Conservation (phyloP, 768 basidiomycete genomes). For the Mycena amicta region DNA sequence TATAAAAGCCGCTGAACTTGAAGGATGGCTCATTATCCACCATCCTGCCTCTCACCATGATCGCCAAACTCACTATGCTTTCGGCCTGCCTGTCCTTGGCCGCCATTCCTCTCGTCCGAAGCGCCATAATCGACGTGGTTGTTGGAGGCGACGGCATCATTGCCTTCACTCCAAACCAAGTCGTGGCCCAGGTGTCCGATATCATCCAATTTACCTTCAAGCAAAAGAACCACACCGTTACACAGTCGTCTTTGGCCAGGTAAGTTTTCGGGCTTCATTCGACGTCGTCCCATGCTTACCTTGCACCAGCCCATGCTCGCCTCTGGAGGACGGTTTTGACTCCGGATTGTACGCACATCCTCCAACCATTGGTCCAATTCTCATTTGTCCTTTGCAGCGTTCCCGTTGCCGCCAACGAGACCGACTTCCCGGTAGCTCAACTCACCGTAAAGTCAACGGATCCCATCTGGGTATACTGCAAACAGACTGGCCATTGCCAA, state of each 20-base stretch:
- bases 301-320: constrained; percentile 52
- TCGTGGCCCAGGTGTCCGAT: constrained; percentile 11
- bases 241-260: constrained; percentile 56
- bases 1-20: too few species aligned
- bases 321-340: constrained; percentile 51
- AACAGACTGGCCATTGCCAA: constrained; percentile 54
- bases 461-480: constrained; percentile 64
- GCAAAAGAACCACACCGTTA: constrained; percentile 62
- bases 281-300: too few species aligned
- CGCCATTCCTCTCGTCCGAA: constrained; percentile 35
- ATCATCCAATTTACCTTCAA: constrained; percentile 32
- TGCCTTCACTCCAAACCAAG: constrained; percentile 39
- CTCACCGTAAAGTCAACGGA: constrained; percentile 43
- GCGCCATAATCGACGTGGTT: constrained; percentile 43
- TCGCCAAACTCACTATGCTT: constrained; percentile 26
- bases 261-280: too few species aligned
- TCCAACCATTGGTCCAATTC: neutral
- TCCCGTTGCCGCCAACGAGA: constrained; percentile 46
- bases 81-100: constrained; percentile 29
- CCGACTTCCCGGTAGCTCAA: constrained; percentile 48
- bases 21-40: too few species aligned
- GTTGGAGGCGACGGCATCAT: constrained; percentile 51
- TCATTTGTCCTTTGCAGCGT: constrained; percentile 28
- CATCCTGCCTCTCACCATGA: constrained; percentile 20
- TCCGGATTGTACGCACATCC: constrained; percentile 58